Conservation (phyloP, 306 rosid genomes). For the Castanea sativa region DNA sequence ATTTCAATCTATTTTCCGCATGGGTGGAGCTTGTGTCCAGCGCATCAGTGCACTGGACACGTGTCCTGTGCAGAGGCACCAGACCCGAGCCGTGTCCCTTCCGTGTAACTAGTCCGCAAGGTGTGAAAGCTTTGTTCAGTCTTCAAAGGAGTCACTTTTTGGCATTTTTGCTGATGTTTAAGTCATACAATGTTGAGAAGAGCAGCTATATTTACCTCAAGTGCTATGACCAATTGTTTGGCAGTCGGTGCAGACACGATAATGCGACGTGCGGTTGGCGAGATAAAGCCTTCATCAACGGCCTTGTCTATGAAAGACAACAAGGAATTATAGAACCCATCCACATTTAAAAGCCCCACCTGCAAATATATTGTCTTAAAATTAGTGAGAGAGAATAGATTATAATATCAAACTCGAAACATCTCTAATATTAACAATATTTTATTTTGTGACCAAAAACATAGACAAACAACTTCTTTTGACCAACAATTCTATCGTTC, state of each 20-base stretch:
- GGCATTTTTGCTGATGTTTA: neutral
- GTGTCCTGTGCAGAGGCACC: no score
- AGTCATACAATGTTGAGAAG: neutral
- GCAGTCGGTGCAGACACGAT: slow-evolving; percentile 98
- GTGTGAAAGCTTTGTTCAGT: no score
- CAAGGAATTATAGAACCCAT: slow-evolving; percentile 92
- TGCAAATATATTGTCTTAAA: slow-evolving; percentile 28
- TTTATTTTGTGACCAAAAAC: slow-evolving; percentile 9
- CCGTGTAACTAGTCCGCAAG: no score
- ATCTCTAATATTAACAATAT: neutral
- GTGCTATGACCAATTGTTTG: slow-evolving; percentile 70
- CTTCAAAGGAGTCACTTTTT: neutral
- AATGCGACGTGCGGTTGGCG: slow-evolving; percentile 95
- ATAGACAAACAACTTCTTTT: slow-evolving; percentile 14
- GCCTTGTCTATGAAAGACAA: slow-evolving; percentile 90
- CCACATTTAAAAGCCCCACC: slow-evolving; percentile 99
- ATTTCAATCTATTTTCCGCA: no score
- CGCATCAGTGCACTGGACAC: no score
- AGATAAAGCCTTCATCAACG: slow-evolving; percentile 97
- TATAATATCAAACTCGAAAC: slow-evolving; percentile 1
- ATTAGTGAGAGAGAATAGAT: neutral
- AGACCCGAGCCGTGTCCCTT: no score
- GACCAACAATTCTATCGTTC: slow-evolving; percentile 40
- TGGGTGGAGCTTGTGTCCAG: no score
- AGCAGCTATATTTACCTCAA: slow-evolving; percentile 56